Evolutionary conservation across 2,329 filamentous ascomycete genomes (phyloP), one percentile per base, ranked within the genome.

Genomic region (Gaeumannomyces sp.): DNA sequence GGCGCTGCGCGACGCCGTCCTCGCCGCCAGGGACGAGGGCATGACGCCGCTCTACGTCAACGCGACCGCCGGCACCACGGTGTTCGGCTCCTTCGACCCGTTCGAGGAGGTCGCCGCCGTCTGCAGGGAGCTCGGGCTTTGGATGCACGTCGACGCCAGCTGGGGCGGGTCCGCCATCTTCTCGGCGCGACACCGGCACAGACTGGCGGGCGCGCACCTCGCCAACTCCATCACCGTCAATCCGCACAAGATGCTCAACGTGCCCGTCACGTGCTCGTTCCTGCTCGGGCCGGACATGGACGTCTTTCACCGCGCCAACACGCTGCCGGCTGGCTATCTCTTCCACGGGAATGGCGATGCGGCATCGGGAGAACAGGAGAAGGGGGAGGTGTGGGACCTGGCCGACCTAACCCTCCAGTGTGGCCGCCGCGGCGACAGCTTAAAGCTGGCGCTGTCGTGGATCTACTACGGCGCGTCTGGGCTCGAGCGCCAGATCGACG

Each of bases 211-310:
- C 19, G 80, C 84, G 2, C 83, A 93, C 59, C 82, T 89, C 57
- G 95, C 93, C 13, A 85, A 97, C 76, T 92, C 88, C 19, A 80
- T 98, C 56, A 92, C 93, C 2, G 85, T 97, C 64, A 98, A 96
- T 76, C 93, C 95, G 65, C 95, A 99, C 79, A 98, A 98, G 79
- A 98, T 98, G 95, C 85, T 98, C 73, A 92, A 92, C 66, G 91
- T 92, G 3, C 94, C 95, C 0, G 80, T 96, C 57, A 97, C 93
- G 0, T 98, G 93, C 78, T 93, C 90, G 0, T 97, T 96, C 79
- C 83, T 99, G 5, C 83, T 99, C 16, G 89, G 86, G 0, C 84
- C 85, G 2, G 93, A 98, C 73, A 77, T 96, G 73, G 80, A 83
- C 65, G 79, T 89, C 29, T 96, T 98, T 75, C 90, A 95, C 75